These are phyloP conservation scores for Kodamaea hsintzibuensis DNA, from an alignment of 805 yeast species.

Conservation along the genomic window DNA sequence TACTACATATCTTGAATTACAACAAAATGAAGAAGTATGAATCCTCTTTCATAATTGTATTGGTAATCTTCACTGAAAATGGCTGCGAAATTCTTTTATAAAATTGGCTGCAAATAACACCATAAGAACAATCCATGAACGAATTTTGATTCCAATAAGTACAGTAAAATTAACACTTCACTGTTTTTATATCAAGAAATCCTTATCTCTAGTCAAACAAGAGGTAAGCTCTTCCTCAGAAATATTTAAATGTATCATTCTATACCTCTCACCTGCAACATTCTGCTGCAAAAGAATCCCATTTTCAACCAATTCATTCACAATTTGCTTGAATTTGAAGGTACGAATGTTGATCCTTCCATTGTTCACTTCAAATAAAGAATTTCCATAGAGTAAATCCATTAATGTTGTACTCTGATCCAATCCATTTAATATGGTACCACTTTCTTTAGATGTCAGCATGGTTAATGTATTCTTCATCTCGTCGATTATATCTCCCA, in stretches of 20 bases:
- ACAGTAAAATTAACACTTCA: neutral
- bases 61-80: too few species aligned
- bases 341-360: slow-evolving; percentile 44
- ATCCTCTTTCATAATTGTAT: too few species aligned
- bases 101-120: neutral
- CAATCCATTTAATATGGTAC: slow-evolving; percentile 17
- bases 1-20: too few species aligned
- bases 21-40: too few species aligned
- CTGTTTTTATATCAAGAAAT: slow-evolving; percentile 2
- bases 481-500: slow-evolving; percentile 82
- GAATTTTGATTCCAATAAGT: too few species aligned
- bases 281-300: slow-evolving; percentile 75
- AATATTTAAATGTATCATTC: slow-evolving; percentile 62
- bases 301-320: slow-evolving; percentile 72
- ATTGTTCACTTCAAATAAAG: slow-evolving; percentile 7
- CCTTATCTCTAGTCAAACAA: slow-evolving; percentile 21
- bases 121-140: too few species aligned
- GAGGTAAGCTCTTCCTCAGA: slow-evolving; percentile 67
- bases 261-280: slow-evolving; percentile 64
- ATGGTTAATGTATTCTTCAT: slow-evolving; percentile 52
- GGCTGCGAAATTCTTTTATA: neutral
- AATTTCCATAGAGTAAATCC: slow-evolving; percentile 32
- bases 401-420: slow-evolving; percentile 26
- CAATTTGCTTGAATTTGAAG: slow-evolving; percentile 56
- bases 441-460: slow-evolving; percentile 31